These are phyloP conservation scores for Torulaspora maleeae DNA, from an alignment of 805 yeast species.

Conservation along the genomic window DNA sequence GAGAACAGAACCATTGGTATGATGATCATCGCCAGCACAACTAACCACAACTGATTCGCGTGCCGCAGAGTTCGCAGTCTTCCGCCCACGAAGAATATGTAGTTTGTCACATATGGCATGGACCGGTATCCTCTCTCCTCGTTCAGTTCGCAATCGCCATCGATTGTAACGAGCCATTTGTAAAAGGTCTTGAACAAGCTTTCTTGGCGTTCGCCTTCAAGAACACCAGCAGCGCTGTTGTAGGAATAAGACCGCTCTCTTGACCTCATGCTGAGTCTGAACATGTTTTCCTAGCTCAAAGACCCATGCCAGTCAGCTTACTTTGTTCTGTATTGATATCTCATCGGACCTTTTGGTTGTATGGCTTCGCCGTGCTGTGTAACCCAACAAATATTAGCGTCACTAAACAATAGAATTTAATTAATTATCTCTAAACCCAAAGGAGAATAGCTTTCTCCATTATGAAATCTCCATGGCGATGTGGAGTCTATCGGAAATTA, in stretches of 20 bases:
- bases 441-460: not conserved
- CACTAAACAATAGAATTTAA: conserved; percentile 1
- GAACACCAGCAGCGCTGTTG: not conserved
- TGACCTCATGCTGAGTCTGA: not conserved
- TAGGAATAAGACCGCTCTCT: not conserved
- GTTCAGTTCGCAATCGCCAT: conserved; percentile 19
- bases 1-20: conserved; percentile 53
- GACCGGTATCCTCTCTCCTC: conserved; percentile 20
- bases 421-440: conserved; percentile 3
- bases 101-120: conserved; percentile 32
- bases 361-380: not conserved
- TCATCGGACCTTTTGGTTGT: not conserved
- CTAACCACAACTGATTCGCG: conserved; percentile 39
- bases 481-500: conserved; percentile 19
- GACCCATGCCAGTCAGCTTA: not conserved
- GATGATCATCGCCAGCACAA: conserved; percentile 36
- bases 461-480: not conserved
- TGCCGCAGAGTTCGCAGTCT: conserved; percentile 45
- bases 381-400: conserved; percentile 2
- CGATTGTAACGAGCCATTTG: conserved; percentile 25
- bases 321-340: not conserved
- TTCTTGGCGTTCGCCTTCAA: not conserved
- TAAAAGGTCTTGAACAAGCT: conserved; percentile 11
- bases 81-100: conserved; percentile 62
- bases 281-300: not conserved